Evolutionary conservation across 441 rosid species (phyloP), one percentile per base, ranked within the genome.

Genomic region (Eutrema salsugineum): DNA sequence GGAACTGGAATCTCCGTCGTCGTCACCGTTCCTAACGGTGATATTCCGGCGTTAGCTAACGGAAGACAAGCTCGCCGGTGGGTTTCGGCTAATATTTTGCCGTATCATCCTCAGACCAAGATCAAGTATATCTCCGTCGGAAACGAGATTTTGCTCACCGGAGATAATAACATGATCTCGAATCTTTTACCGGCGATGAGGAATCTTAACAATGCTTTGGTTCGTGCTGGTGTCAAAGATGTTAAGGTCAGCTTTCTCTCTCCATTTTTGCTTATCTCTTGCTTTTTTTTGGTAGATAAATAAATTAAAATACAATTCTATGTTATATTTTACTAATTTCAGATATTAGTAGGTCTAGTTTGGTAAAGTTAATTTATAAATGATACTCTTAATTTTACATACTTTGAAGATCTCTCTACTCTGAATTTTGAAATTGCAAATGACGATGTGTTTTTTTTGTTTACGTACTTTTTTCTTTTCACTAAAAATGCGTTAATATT

Each of bases 151-250:
- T 15, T 86, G 4, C 86, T 84, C 32, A 56, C 75, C 19, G 76
- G 75, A 39, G 80, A 73, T 15, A 68, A 66, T 33, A 72, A 75
- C 11, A 72, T 68, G 74, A 77, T 86, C 40, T 44, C 63, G 12
- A 85, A 81, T 70, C 86, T 88, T 6, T 72, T 88, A 11, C 86
- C 85, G 3, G 93, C 91, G 11, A 86, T 88, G 88, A 83, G 60
- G 61, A 79, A 73, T 48, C 77, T 88, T n/a, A 74, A 82, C 51
- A 48, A 11, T 6, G 91, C 91, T 55, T 81, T 88, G 76, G 60
- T 78, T 36, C 83, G 72, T 38, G 82, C 82, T 69, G 91, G 93
- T 57, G 76, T 86, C 70, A 78, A 22, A 28, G 80, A 79, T 53
- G 64, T 86, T 75, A 83, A 88, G 93, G 91, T 88, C 11, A 61